phyloP scores from a whole-genome alignment of 768 basidiomycete species.

The Xerocomellus chrysenteron region DNA sequence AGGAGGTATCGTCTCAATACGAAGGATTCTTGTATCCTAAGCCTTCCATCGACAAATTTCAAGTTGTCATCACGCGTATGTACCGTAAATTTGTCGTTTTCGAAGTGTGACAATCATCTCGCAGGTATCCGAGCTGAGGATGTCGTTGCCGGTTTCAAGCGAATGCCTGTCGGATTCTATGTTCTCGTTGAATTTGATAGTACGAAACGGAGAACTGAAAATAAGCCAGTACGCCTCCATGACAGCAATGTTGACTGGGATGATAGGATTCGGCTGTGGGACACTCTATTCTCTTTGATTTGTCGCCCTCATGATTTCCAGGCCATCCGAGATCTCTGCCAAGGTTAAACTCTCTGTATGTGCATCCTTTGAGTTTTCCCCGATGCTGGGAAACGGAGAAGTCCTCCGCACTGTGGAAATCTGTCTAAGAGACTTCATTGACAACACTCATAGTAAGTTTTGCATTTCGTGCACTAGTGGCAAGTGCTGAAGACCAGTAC shows the following conservation, averaged over 20 bases:
- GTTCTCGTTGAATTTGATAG: too few relatives aligned
- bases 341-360: background rate
- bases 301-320: background rate
- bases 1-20: too few relatives aligned
- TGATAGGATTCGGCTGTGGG: background rate
- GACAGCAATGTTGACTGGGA: background rate
- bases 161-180: too few relatives aligned
- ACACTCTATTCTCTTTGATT: too few relatives aligned
- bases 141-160: too few relatives aligned
- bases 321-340: background rate
- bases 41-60: too few relatives aligned
- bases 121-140: too few relatives aligned
- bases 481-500: background rate
- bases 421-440: background rate
- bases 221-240: background rate
- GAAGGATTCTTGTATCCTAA: too few relatives aligned
- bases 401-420: background rate
- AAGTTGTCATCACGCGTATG: too few relatives aligned
- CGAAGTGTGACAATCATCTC: background rate
- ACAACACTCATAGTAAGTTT: background rate
- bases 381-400: conserved; percentile 1
- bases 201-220: too few relatives aligned
- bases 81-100: too few relatives aligned
- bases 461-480: too few relatives aligned
- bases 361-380: conserved; percentile 3